A percentile compares a stretch with the other conserved stretches of the same genome.
phyloP scores from a whole-genome alignment of 2,329 filamentous ascomycete species.

The Colletotrichum plurivorum region DNA sequence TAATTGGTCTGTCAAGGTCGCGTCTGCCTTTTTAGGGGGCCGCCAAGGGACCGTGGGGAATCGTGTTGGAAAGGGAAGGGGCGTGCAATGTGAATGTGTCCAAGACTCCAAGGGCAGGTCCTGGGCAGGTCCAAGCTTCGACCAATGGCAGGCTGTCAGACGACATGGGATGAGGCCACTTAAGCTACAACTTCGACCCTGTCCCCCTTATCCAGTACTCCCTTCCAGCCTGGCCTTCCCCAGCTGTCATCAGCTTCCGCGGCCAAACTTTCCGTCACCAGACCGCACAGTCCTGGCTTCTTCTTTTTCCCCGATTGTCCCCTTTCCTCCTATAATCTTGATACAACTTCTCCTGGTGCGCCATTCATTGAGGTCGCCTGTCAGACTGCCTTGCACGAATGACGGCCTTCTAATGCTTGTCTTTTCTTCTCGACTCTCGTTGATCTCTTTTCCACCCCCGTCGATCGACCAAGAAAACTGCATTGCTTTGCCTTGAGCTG shows the following conservation, averaged over 20 bases:
- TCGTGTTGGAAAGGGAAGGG: constrained; percentile 18
- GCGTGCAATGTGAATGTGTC: constrained; percentile 8
- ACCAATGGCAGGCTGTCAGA: constrained; percentile 37
- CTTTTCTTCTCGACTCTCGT: constrained; percentile 60
- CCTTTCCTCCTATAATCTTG: constrained; percentile 25
- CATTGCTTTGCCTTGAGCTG: background rate
- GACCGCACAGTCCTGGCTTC: constrained; percentile 22
- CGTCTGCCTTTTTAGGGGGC: too few relatives aligned
- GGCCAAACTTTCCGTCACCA: constrained; percentile 38
- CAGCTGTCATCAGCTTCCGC: constrained; percentile 40
- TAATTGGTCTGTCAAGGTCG: background rate
- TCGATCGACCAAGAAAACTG: constrained; percentile 11
- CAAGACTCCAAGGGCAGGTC: constrained; percentile 19
- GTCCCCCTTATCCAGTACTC: constrained; percentile 39
- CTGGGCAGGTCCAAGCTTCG: constrained; percentile 30
- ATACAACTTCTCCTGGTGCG: constrained; percentile 41
- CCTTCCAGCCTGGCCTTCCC: constrained; percentile 39
- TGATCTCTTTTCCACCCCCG: constrained; percentile 40
- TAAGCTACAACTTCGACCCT: constrained; percentile 53
- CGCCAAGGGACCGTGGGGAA: constrained; percentile 14
- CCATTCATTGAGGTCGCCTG: constrained; percentile 33
- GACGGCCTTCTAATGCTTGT: constrained; percentile 56
- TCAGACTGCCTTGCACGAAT: constrained; percentile 38
- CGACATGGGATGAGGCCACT: constrained; percentile 52
- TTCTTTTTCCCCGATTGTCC: constrained; percentile 26